Evolutionary conservation across 306 rosid genomes (phyloP), one percentile per base, ranked within the genome.

Genomic region (Erythrophleum fordii): DNA sequence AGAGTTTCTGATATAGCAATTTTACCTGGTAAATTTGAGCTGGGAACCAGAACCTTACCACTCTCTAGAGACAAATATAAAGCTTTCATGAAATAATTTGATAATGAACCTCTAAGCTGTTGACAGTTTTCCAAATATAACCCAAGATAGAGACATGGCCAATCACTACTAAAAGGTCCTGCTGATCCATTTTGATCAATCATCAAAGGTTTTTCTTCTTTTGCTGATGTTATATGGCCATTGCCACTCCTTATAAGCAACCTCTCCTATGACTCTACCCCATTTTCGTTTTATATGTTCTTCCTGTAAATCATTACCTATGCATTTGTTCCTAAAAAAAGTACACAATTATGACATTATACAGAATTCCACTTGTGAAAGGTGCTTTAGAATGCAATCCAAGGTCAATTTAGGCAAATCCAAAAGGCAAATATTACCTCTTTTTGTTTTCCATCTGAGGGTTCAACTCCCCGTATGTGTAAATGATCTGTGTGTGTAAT

Each of bases 31-130:
- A 91, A 48, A 91, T 90, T 85, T 94, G 92, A 75, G 93, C 93
- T 25, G 95, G 95, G 74, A 94, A 94, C 95, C 97, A 91, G 69
- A 91, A 81, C 70, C n/a, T 70, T 79, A 17, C 98, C 95, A 66
- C 29, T 77, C 77, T 94, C 85, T 9, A 92, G 87, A 64, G 92
- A 83, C 44, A 87, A 86, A 88, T 92, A 92, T 84, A 86, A 77
- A 70, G 88, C 78, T 87, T 82, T 89, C 79, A 89, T 59, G 49
- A 86, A 79, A 53, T 77, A 80, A 49, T 69, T 69, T 9, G 88
- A 83, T 51, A 79, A 84, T 82, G 22, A 61, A 16, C 65, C 49
- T 69, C 62, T 82, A 34, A 58, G 80, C 64, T 70, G 80, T 22
- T 18, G 25, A 34, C 31, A 73, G n/a, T 79, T 72, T 72, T 85